These are phyloP conservation scores for Plasmodium berghei DNA, from an alignment of 169 alveolate species.

Conservation along the genomic window DNA sequence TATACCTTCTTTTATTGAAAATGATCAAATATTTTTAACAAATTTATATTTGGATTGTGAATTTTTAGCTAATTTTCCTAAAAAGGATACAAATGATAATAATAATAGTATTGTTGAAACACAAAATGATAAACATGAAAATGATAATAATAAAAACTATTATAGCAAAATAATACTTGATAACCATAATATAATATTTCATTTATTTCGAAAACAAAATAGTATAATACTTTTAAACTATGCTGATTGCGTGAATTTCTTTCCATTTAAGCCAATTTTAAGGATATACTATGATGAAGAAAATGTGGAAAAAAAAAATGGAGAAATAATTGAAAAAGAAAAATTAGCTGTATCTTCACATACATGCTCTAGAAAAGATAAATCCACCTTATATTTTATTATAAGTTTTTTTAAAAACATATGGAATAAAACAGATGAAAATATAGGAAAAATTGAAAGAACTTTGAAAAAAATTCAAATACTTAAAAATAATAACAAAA, in stretches of 20 bases:
- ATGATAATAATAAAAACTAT: constrained; percentile 4
- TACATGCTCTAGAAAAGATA: neutral
- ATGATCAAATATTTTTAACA: constrained; percentile 64
- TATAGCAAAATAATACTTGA: constrained; percentile 66
- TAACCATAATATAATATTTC: constrained; percentile 64
- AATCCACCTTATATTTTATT: neutral
- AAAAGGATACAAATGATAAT: neutral
- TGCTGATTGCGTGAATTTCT: constrained; percentile 33
- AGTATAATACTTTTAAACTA: constrained; percentile 31
- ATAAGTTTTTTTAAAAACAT: constrained; percentile 9
- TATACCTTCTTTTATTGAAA: constrained; percentile 73
- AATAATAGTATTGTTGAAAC: neutral
- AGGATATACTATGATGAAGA: constrained; percentile 16
- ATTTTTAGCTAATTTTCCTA: constrained; percentile 20
- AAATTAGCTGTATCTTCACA: constrained; percentile 11
- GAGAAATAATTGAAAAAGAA: neutral
- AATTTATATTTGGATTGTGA: constrained; percentile 65
- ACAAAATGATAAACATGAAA: neutral
- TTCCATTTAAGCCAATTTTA: constrained; percentile 50
- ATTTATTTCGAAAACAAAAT: constrained; percentile 39
- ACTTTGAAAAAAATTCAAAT: constrained; percentile 8
- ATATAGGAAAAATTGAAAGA: neutral
- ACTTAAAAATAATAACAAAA: neutral
- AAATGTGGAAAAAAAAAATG: constrained; percentile 1
- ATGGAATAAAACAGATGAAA: constrained; percentile 4